Base-by-base conservation (phyloP, 2,329 filamentous ascomycete genomes). In the Zalaria sp. region DNA sequence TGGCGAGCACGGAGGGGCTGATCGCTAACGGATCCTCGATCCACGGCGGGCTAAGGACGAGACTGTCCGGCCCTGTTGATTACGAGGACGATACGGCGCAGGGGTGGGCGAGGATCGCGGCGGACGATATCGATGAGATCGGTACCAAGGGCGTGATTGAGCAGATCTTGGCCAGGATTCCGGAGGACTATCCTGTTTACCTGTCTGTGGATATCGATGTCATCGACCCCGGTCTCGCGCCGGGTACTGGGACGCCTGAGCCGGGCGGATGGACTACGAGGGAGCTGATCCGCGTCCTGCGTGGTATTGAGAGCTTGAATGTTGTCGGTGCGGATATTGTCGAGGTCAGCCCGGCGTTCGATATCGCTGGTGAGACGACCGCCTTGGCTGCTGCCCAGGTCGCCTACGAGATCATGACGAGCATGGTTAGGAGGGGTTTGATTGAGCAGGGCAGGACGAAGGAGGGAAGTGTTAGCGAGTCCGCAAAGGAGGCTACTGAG, bases 201-300 rank as follows among this genome's bases (percentile, higher is more conserved):
- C 65, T 93, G 6, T 82, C 75, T 31, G 74, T 89, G 10, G 83
- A 89, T 54, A 88, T 88, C 50, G 83, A 89, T 58, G 82, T 88
- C 0, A 67, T 89, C 37, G 83, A 89, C 57, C 83, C 83, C 0
- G 79, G 73, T 28, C 64, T 77, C 39, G 77, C 77, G 2, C 55
- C 32, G 27, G 84, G 81, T 2, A 93, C 86, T 0, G 88, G 87
- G 1, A 94, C 87, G 0, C 87, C 87, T 0, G 87, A 93, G 65
- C 82, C 86, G 0, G 87, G 88, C 43, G 87, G 87, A 32, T 94
- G 87, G 87, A 91, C 84, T 4, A 93, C 83, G 18, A 70, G 87
- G 40, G 88, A 94, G 66, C 68, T 94, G 51, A 89, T 93, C 48
- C 70, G 82, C 8, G 85, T 94, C 44, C 62, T 94, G 57, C 69